Evolutionary conservation across 2,329 filamentous ascomycete species (phyloP), one percentile per base, ranked within the genome.

Genomic region (Fusarium circinatum): DNA sequence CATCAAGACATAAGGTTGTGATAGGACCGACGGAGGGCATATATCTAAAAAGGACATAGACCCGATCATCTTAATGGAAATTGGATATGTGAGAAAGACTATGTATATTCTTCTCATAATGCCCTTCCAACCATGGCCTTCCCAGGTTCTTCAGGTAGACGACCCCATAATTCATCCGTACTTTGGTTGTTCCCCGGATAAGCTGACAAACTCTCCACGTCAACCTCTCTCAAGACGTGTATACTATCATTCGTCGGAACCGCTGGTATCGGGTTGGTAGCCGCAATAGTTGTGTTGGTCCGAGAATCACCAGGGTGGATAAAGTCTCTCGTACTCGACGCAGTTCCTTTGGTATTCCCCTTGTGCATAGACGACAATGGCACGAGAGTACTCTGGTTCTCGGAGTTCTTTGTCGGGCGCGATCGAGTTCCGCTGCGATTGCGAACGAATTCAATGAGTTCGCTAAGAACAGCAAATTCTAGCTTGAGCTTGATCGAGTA

Each of bases 401-500:
- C 61, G 2, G 51, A 36, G 2, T 39, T 48, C 2, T 45, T 62
- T 14, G 48, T 56, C 1, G 69, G 54, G 0, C 49, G 48, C 0
- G 66, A 55, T 5, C 32, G 57, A 0, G 66, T 68, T n/a, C 57
- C 62, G 5, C 71, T 68, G 1, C 74, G 58, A 13, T 62, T 68
- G 20, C 72, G 81, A 49, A 67, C 85, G 30, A 82, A 78, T 22
- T 82, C 77, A 24, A 82, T 80, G 6, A 83, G 74, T 9, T 79
- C 77, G 51, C 82, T 80, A 14, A 83, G 78, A 4, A 83, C 80
- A 8, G 78, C 77, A 60, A 83, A 82, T 51, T 83, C 82, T 17
- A 82, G 68, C 67, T 83, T 83, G 36, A 83, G 75, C 54, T 83
- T 83, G 34, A 83, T 68, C 42, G 80, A 81, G 71, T 83, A 83